These are phyloP conservation scores for Colletotrichum cuscutae DNA, from an alignment of 2,329 filamentous ascomycete species.

Conservation along the genomic window DNA sequence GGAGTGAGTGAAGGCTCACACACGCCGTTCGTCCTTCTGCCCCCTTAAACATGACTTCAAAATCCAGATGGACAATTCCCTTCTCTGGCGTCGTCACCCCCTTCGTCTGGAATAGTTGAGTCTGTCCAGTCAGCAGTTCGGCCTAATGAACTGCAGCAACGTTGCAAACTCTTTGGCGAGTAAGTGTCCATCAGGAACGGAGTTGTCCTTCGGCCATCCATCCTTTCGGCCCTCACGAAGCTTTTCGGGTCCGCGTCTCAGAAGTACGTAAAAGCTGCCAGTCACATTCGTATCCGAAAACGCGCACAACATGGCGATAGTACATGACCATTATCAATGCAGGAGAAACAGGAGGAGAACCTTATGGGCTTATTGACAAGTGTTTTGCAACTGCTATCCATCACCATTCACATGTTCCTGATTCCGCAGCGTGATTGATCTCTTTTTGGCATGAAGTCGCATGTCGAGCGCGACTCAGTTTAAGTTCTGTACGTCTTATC, in stretches of 20 bases:
- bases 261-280: neutral
- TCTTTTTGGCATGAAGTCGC: neutral
- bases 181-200: neutral
- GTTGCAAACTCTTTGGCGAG: neutral
- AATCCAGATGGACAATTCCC: neutral
- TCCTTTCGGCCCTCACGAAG: neutral
- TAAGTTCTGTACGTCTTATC: neutral
- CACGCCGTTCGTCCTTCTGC: neutral
- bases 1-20: neutral
- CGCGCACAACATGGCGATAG: neutral
- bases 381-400: neutral
- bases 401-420: neutral
- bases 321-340: neutral
- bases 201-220: neutral
- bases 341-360: neutral
- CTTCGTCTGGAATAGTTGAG: neutral
- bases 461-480: neutral
- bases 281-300: constrained; percentile 3
- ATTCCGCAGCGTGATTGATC: neutral
- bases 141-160: neutral
- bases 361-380: neutral
- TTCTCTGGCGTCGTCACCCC: neutral
- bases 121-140: neutral
- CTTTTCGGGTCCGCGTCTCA: constrained; percentile 13
- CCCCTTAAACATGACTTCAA: neutral